These are phyloP conservation scores for Botryotinia convoluta DNA, from an alignment of 2,329 filamentous ascomycete genomes.

Conservation along the genomic window DNA sequence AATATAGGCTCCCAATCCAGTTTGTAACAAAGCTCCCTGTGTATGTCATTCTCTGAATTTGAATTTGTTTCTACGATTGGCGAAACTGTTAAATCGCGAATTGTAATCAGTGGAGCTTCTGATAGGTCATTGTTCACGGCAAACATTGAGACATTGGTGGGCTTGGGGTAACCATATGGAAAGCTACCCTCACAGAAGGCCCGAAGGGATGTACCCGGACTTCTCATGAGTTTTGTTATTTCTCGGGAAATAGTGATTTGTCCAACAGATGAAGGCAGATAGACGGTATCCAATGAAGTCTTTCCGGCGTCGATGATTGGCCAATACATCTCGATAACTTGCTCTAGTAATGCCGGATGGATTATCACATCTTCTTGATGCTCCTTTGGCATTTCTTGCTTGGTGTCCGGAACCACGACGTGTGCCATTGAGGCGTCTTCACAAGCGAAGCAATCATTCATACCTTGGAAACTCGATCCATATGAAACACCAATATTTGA, in stretches of 20 bases:
- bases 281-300: conserved; percentile 8
- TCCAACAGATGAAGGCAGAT: conserved; percentile 24
- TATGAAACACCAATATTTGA: conserved; percentile 46
- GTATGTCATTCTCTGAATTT: conserved; percentile 32
- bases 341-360: conserved; percentile 57
- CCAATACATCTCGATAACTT: conserved; percentile 39
- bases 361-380: conserved; percentile 47
- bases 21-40: conserved; percentile 49
- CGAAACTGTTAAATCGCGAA: conserved; percentile 43
- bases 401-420: conserved; percentile 18
- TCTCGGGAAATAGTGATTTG: conserved; percentile 41
- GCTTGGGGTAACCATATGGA: conserved; percentile 30
- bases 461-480: conserved; percentile 45
- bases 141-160: conserved; percentile 43
- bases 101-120: conserved; percentile 40
- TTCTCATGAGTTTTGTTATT: conserved; percentile 40
- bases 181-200: conserved; percentile 42
- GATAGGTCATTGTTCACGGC: conserved; percentile 35
- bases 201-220: conserved; percentile 39
- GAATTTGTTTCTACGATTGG: conserved; percentile 43
- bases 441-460: conserved; percentile 20
- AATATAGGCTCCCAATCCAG: conserved; percentile 45
- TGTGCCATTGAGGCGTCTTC: neutral
- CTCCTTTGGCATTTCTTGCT: conserved; percentile 38
- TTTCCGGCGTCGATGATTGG: conserved; percentile 8